phyloP scores from a whole-genome alignment of 176 grass and related monocot species.

The Carex parvula region DNA sequence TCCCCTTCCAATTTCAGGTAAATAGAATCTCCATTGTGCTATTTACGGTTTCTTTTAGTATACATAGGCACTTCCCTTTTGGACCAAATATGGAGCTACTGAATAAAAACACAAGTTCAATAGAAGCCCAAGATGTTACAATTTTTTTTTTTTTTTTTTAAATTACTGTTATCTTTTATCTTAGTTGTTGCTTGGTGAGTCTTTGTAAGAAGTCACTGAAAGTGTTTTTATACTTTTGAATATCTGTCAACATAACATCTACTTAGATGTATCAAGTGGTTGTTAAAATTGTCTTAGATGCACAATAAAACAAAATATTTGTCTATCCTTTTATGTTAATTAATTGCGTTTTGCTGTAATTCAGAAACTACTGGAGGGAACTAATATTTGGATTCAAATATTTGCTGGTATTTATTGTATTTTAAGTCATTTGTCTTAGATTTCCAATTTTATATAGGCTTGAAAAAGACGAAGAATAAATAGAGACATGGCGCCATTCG shows the following conservation, averaged over 20 bases:
- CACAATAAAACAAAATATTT: background rate
- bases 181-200: background rate
- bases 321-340: background rate
- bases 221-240: background rate
- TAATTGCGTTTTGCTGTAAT: background rate
- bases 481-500: background rate
- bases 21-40: background rate
- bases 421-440: background rate
- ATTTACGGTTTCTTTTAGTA: background rate
- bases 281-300: slow-evolving; percentile 1
- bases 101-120: background rate
- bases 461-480: background rate
- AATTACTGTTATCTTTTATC: background rate
- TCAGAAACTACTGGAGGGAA: background rate
- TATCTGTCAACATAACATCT: background rate
- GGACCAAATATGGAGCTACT: background rate
- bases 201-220: background rate
- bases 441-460: slow-evolving; percentile 7
- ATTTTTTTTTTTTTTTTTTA: background rate
- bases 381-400: background rate
- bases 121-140: too few species aligned
- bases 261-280: background rate
- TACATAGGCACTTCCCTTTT: background rate
- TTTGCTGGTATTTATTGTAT: background rate
- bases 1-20: background rate